Conservation (phyloP, 2,329 filamentous ascomycete species). For the Polytolypa hystricis region DNA sequence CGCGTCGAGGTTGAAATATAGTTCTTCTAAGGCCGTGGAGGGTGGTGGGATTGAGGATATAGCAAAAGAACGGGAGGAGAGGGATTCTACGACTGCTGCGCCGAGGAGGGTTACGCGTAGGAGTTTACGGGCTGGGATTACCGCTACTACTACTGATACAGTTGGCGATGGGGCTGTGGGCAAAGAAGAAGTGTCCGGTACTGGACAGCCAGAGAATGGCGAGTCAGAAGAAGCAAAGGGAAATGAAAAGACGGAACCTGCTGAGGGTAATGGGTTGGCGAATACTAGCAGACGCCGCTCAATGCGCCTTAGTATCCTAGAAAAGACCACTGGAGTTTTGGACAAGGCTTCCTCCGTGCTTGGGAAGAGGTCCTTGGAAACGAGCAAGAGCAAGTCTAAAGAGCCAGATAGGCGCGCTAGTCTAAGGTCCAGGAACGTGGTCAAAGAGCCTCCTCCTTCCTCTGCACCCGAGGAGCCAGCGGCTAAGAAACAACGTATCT, state of each 20-base stretch:
- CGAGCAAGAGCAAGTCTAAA: constrained; percentile 39
- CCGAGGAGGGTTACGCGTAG: constrained; percentile 10
- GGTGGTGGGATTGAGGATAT: constrained; percentile 18
- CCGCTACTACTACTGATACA: not conserved
- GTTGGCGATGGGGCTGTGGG: not conserved
- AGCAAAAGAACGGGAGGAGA: constrained; percentile 20
- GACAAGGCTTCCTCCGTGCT: constrained; percentile 41
- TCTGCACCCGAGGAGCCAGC: constrained; percentile 19
- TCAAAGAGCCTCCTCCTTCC: constrained; percentile 7
- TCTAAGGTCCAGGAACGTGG: constrained; percentile 42
- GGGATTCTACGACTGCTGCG: too few relatives aligned
- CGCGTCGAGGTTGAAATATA: not conserved
- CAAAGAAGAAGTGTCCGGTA: not conserved
- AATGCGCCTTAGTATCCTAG: constrained; percentile 32
- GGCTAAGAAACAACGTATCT: constrained; percentile 34
- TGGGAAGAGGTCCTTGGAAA: constrained; percentile 51
- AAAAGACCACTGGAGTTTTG: constrained; percentile 35
- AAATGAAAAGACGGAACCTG: constrained; percentile 16
- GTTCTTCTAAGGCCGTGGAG: not conserved
- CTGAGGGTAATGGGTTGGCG: constrained; percentile 12
- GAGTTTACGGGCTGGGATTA: not conserved
- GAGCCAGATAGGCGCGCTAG: constrained; percentile 46
- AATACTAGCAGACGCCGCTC: constrained; percentile 29
- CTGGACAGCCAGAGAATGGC: constrained; percentile 1
- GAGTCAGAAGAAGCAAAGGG: constrained; percentile 11